Base-by-base conservation (phyloP, 768 basidiomycete species). In the Naematelia encephala region DNA sequence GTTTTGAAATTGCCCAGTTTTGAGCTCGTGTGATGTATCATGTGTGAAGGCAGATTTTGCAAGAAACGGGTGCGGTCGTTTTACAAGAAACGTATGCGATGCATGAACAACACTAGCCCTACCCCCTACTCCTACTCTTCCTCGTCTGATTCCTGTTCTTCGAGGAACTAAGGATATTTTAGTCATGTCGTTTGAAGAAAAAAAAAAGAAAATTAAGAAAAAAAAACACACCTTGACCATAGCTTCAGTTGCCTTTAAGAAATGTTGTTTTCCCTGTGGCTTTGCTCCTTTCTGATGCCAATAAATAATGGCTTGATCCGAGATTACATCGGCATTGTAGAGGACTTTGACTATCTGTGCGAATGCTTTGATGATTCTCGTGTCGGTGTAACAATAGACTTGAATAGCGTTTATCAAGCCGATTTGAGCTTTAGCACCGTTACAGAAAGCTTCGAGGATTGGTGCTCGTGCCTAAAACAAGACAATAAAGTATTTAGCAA, bases 201-300 rank as follows among this genome's bases (percentile, higher is more conserved):
- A 23, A 30, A 51, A 10, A 10, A 16, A 51, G 22, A 26, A 27
- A 13, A 12, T 51, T 13, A 26, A 26, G 34, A 16, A 39, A 8
- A 39, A 8, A 39, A 14, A 21, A 66, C 66, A 54, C 48, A 68
- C 92, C 84, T 96, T 94, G 74, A 98, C 92, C 39, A 98, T 82
- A 16, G 89, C 74, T 73, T 89, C 89, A 0, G 90, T 87, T 58
- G 82, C 85, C 80, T 90, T 93, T 67, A 97, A 80, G 82, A 99
- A 97, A 77, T 92, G 89, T 77, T 96, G 91, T 73, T 88, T 86
- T 50, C 93, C 94, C 78, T 97, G 90, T 0, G 91, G 85, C 79
- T 91, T 96, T 49, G 92, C 88, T 52, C 96, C 94, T 80, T 99
- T 99, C 80, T 90, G 87, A 79, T 91, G 82, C 94, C 94, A 99